Percentiles rank a stretch among this genome's conserved stretches.
These are phyloP conservation scores for Actinidia arguta DNA, from an alignment of 179 eudicot species.

Conservation along the genomic window DNA sequence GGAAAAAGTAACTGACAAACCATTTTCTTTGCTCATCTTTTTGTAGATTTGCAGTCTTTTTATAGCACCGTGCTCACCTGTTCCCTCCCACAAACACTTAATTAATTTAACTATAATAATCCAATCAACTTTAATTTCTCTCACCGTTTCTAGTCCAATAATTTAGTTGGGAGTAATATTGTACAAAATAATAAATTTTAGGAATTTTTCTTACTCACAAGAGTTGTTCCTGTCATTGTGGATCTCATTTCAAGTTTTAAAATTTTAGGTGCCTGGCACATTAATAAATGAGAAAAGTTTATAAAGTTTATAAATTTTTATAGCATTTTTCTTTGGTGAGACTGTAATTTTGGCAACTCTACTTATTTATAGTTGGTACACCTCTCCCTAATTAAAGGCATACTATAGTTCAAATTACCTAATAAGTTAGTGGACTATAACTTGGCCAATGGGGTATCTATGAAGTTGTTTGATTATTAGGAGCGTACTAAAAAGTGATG, in stretches of 20 bases:
- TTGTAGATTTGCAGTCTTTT: conserved; percentile 37
- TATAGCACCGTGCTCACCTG: conserved; percentile 33
- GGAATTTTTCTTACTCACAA: too few species aligned
- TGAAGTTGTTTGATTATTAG: too few species aligned
- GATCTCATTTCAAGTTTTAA: neutral
- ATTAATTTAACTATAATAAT: conserved; percentile 5
- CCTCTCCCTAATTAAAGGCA: too few species aligned
- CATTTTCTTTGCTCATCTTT: conserved; percentile 33
- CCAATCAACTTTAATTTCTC: conserved; percentile 15
- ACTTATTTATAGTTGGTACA: too few species aligned
- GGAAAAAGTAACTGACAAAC: conserved; percentile 37
- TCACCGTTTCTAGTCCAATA: neutral
- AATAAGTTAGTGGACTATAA: too few species aligned
- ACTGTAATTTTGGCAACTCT: too few species aligned
- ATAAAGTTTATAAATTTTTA: neutral
- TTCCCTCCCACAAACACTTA: conserved; percentile 17
- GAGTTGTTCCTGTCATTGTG: too few species aligned
- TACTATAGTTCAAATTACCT: too few species aligned
- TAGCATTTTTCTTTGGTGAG: neutral
- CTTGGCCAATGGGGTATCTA: too few species aligned
- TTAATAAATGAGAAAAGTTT: neutral
- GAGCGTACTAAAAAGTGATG: too few species aligned
- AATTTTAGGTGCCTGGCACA: neutral
- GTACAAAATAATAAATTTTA: too few species aligned
- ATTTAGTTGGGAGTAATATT: conserved; percentile 11